These are phyloP conservation scores for Umbelopsis sp. DNA, from an alignment of 371 early-diverging fungal genomes.

Conservation along the genomic window DNA sequence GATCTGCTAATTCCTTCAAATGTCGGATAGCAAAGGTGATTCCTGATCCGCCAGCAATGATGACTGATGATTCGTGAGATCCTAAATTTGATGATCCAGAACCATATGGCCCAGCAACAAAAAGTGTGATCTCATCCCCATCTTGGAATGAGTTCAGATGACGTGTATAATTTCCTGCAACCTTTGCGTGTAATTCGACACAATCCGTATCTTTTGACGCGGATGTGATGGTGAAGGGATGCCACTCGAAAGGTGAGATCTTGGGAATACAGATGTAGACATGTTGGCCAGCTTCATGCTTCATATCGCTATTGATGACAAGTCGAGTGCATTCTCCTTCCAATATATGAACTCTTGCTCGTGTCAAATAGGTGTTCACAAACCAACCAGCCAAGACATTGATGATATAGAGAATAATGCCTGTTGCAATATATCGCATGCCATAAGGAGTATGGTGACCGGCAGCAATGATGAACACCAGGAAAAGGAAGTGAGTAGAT, in stretches of 20 bases:
- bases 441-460: conserved; percentile 64
- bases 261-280: conserved; percentile 59
- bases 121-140: conserved; percentile 41
- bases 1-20: conserved; percentile 46
- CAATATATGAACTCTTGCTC: conserved; percentile 50
- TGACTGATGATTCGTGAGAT: conserved; percentile 35
- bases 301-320: conserved; percentile 46
- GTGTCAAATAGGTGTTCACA: conserved; percentile 51
- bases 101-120: conserved; percentile 60
- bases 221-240: conserved; percentile 65
- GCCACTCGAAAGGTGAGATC: conserved; percentile 62
- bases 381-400: conserved; percentile 60
- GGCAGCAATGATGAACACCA: conserved; percentile 54
- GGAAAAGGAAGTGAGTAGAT: conserved; percentile 49
- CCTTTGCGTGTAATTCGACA: conserved; percentile 48
- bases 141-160: conserved; percentile 41
- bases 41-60: conserved; percentile 59
- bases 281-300: conserved; percentile 56
- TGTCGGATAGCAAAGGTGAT: conserved; percentile 57
- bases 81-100: conserved; percentile 29
- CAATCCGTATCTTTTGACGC: conserved; percentile 22
- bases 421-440: conserved; percentile 60
- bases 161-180: conserved; percentile 60
- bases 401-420: conserved; percentile 50
- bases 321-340: conserved; percentile 51